phyloP scores from a whole-genome alignment of 2,329 filamentous ascomycete genomes.

The Fusarium hostae region DNA sequence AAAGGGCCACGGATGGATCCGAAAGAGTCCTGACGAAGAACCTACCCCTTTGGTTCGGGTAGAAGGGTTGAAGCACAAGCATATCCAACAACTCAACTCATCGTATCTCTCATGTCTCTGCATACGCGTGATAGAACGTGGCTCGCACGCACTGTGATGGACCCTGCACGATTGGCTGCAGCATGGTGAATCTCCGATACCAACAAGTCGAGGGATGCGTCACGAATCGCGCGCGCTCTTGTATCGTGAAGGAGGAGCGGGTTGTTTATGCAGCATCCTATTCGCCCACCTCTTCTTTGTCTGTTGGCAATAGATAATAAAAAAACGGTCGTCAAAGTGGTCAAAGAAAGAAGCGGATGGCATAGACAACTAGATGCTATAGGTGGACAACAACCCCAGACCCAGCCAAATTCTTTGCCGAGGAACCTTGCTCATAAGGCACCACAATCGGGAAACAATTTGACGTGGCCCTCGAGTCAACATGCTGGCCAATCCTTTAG shows the following conservation, averaged over 20 bases:
- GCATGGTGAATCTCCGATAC: conserved; percentile 34
- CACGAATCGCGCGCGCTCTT: conserved; percentile 38
- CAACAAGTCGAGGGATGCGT: conserved; percentile 40
- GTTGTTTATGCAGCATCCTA: conserved; percentile 7
- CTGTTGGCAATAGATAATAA: conserved; percentile 19
- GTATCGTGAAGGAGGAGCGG: conserved; percentile 24
- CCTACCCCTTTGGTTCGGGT: conserved; percentile 26
- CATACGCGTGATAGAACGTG: conserved; percentile 16
- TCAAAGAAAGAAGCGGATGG: background rate
- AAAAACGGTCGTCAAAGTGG: conserved; percentile 6
- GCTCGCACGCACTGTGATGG: conserved; percentile 35
- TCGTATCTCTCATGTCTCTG: conserved; percentile 6
- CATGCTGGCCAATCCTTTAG: background rate
- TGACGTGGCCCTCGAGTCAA: background rate
- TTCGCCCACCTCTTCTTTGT: conserved; percentile 19
- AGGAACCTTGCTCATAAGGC: conserved; percentile 9
- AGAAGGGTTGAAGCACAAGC: conserved; percentile 36
- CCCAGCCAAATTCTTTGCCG: conserved; percentile 14
- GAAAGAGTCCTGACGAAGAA: background rate
- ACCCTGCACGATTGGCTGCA: conserved; percentile 35
- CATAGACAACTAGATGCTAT: background rate
- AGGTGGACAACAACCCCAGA: conserved; percentile 5
- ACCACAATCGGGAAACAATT: conserved; percentile 21
- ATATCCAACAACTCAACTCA: conserved; percentile 32
- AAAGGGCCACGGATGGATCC: background rate